Evolutionary conservation across 2,329 filamentous ascomycete genomes (phyloP).

Genomic region (Aspergillus terreus): DNA sequence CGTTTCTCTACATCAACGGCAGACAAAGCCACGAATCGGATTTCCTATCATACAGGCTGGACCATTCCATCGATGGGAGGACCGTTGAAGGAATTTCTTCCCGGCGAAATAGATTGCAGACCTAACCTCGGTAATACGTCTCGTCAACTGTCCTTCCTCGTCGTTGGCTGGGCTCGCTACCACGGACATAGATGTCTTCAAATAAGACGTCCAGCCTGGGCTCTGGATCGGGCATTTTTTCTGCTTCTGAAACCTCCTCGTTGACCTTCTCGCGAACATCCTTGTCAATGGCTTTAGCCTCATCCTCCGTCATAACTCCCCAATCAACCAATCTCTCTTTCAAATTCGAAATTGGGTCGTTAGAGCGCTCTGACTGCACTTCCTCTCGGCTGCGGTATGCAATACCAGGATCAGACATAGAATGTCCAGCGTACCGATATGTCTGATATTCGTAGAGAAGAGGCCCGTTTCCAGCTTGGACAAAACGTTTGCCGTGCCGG

Average conservation of each 20-base stretch:
- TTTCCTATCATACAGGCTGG: background rate
- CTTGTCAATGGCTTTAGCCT: conserved; percentile 92
- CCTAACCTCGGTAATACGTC: conserved; percentile 65
- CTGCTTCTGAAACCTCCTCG: conserved; percentile 79
- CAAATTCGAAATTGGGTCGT: conserved; percentile 91
- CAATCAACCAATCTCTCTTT: conserved; percentile 95
- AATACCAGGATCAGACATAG: conserved; percentile 97
- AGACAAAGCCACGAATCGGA: background rate
- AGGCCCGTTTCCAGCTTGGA: conserved; percentile 74
- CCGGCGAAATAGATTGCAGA: no score
- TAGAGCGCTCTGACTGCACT: conserved; percentile 89
- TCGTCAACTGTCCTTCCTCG: conserved; percentile 82
- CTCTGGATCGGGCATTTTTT: conserved; percentile 78
- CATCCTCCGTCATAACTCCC: conserved; percentile 81
- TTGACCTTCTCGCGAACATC: conserved; percentile 78
- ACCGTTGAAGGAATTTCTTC: no score
- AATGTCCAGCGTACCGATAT: conserved; percentile 97
- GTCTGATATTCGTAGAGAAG: conserved; percentile 96
- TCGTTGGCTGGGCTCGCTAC: conserved; percentile 79
- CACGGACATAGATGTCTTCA: conserved; percentile 88
- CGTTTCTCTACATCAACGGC: background rate
- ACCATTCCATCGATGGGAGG: no score
- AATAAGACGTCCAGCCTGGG: conserved; percentile 74
- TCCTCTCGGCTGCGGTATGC: conserved; percentile 97
- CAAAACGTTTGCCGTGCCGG: conserved; percentile 83